Conservation (phyloP, 139 green algal genomes). For the Asterochloris erici region DNA sequence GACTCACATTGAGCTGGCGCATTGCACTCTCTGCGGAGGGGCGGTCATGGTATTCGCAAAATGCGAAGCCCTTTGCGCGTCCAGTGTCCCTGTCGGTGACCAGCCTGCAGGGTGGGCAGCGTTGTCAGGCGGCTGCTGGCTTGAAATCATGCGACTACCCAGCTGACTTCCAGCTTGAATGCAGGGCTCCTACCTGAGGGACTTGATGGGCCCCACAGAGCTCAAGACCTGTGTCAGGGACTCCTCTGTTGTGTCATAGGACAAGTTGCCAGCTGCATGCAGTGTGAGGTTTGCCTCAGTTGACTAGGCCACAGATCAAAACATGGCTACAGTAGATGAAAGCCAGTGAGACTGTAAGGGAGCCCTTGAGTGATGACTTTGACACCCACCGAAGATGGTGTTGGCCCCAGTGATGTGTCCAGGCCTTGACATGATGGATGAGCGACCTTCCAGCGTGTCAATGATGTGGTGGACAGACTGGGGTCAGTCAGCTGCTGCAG, state of each 20-base stretch:
- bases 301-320: neutral
- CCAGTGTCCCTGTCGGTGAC: conserved; percentile 91
- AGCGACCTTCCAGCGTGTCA: no score
- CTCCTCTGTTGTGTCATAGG: conserved; percentile 78
- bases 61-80: conserved; percentile 92
- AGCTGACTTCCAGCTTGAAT: neutral
- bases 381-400: no score
- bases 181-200: conserved; percentile 49
- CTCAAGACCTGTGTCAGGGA: conserved; percentile 63
- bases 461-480: no score
- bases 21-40: conserved; percentile 81
- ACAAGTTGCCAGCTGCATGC: conserved; percentile 74
- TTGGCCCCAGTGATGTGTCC: no score
- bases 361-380: no score
- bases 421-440: no score
- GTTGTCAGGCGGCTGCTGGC: neutral
- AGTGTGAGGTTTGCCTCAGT: neutral
- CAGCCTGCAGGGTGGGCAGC: conserved; percentile 51
- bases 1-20: conserved; percentile 71
- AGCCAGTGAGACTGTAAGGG: no score
- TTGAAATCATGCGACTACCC: neutral
- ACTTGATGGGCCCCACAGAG: conserved; percentile 72
- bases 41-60: conserved; percentile 91
- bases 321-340: no score
- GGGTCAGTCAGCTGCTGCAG: no score